Conservation (phyloP, 768 basidiomycete genomes). For the Hericium coralloides region DNA sequence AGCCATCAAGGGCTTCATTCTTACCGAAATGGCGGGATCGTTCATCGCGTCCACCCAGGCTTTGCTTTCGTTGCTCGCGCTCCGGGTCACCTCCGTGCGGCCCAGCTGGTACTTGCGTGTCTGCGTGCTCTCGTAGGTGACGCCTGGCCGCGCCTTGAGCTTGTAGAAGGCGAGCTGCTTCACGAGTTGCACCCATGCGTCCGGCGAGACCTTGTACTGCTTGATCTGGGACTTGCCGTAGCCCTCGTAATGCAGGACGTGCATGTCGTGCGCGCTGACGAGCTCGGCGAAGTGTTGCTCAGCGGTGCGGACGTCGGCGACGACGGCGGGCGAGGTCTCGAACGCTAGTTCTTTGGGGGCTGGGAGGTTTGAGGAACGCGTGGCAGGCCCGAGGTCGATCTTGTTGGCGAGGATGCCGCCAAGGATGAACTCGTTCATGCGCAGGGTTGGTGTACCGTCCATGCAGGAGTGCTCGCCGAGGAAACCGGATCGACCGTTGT, state of each 20-base stretch:
- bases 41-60: conserved; percentile 90
- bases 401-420: conserved; percentile 66
- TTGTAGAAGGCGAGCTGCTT: conserved; percentile 96
- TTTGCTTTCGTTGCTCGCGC: conserved; percentile 73
- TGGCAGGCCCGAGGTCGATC: conserved; percentile 57
- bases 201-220: conserved; percentile 73
- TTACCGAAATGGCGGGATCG: conserved; percentile 38
- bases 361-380: conserved; percentile 10
- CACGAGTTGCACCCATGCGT: conserved; percentile 91
- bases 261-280: conserved; percentile 68
- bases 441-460: conserved; percentile 93
- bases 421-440: conserved; percentile 91
- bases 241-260: conserved; percentile 23
- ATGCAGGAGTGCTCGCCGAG: conserved; percentile 80
- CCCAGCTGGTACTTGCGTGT: conserved; percentile 88
- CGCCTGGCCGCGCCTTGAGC: conserved; percentile 62
- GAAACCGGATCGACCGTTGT: conserved; percentile 93
- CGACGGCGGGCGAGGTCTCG: conserved; percentile 46
- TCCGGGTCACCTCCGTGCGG: conserved; percentile 91
- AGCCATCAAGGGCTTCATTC: conserved; percentile 13
- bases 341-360: conserved; percentile 64
- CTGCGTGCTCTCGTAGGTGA: conserved; percentile 91
- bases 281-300: conserved; percentile 66
- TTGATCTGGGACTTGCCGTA: conserved; percentile 90
- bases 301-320: conserved; percentile 45